Conservation (phyloP, 2,329 filamentous ascomycete genomes). For the Cylindrodendrum hubeiense region DNA sequence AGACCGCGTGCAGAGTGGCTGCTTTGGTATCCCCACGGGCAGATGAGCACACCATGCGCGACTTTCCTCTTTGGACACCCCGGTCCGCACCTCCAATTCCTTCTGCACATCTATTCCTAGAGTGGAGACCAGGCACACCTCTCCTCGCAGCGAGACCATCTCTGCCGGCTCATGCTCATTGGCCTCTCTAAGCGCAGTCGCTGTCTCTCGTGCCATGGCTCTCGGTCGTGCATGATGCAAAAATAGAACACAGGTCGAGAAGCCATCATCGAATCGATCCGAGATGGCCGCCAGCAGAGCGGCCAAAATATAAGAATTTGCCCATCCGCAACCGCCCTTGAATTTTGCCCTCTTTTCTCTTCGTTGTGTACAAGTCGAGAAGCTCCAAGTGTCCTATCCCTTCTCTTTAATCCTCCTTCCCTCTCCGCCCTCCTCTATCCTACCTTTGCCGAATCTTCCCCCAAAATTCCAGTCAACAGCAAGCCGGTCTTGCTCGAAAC, state of each 20-base stretch:
- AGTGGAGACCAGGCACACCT: conserved; percentile 41
- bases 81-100: conserved; percentile 39
- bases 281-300: conserved; percentile 54
- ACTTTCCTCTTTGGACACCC: conserved; percentile 45
- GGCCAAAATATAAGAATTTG: conserved; percentile 71
- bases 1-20: conserved; percentile 25
- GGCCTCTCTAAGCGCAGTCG: conserved; percentile 62
- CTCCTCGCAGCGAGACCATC: conserved; percentile 38
- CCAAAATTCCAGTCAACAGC: conserved; percentile 58
- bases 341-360: conserved; percentile 56
- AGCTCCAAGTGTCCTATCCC: conserved; percentile 62
- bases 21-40: conserved; percentile 35
- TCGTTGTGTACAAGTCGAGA: conserved; percentile 56
- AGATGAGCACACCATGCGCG: conserved; percentile 47
- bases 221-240: conserved; percentile 48
- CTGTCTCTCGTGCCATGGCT: conserved; percentile 45
- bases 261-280: conserved; percentile 44
- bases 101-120: conserved; percentile 47
- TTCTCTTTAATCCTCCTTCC: conserved; percentile 54
- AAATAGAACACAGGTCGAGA: conserved; percentile 52
- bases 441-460: conserved; percentile 42
- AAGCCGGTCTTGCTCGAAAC: conserved; percentile 72
- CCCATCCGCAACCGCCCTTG: conserved; percentile 55
- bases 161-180: conserved; percentile 53
- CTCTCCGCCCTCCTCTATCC: conserved; percentile 49